Base-by-base conservation (phyloP, 306 rosid genomes). In the Heteromeles arbutifolia region DNA sequence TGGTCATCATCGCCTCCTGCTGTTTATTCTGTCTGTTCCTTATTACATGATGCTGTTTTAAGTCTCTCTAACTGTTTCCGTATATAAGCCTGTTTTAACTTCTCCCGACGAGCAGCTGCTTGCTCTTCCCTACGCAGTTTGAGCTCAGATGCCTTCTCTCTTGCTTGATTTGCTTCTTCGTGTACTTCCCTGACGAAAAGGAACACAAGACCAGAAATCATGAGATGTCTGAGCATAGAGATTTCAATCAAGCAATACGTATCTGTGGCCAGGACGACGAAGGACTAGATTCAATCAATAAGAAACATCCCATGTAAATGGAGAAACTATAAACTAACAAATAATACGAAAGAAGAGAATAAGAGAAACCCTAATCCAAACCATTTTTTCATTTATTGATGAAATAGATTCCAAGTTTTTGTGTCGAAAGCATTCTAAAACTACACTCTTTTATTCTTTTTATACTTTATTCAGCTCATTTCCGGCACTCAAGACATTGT, bases 21-120 rank as follows among this genome's bases (percentile, higher is more conserved):
- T 11, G 57, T 25, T 65, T 29, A 9, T 64, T 76, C 73, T 28
- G 81, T 48, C 65, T 77, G 75, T 73, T 81, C 79, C 19, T 74
- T 74, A 66, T 24, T 83, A 45, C 54, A 15, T 17, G 97, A 82
- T 32, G 93, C 77, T 45, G 96, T 89, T 84, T 81, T 92, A 74
- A 92, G 73, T 83, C 89, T 90, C 83, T 90, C 96, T 41, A 95
- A 77, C 78, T 87, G 90, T 84, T 93, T 93, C 75, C 89, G 93
- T 44, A 93, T 87, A 82, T 93, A 91, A 4, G 96, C 96, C 72
- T 89, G 97, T 80, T 80, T 93, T 68, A 93, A 79, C 78, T 91
- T 93, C 89, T 91, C 91, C 2, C 96, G 96, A 4, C 85, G 92
- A 37, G 93, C 83, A 57, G 85, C 82, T 24, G 80, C 91, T 56